Evolutionary conservation across 352 stramenopile genomes (phyloP), one percentile per base, ranked within the genome.

Genomic region (Phytophthora syringae): DNA sequence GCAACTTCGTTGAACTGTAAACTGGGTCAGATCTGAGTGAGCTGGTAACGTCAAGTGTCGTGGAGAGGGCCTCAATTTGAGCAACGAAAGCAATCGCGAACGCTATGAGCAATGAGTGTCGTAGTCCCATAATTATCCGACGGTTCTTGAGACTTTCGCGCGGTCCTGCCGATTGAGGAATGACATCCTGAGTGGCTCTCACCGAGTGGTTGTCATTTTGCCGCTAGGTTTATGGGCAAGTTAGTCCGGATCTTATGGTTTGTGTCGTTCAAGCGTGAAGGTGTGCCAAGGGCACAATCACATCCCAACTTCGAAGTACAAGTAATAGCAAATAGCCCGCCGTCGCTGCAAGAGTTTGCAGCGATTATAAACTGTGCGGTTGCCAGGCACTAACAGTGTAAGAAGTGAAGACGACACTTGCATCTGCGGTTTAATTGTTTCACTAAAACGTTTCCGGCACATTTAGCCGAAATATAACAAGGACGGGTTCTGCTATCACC

Each of bases 191-290:
- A 42, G 34, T 56, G 36, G 25, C 37, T 34, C 54, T 47, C 28
- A 61, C 10, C 21, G 40, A 27, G 20, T 61, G 40, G 56, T 57
- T 50, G 55, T 43, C 21, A 30, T 52, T 36, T 24, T 27, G 25
- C 27, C 40, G 57, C 25, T 16, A 16, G 20, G 2, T 58, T 22
- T 60, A 60, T 66, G 28, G 12, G 24, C 55, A 32, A 24, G 28
- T 55, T 50, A 34, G 18, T 42, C 37, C 27, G 27, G 27, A 28
- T 36, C 57, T 58, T 24, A 45, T 24, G 39, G n/a, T n/a, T 32
- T 32, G 27, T 32, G 4, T 32, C 9, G 27, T n/a, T n/a, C n/a
- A n/a, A n/a, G n/a, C n/a, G n/a, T n/a, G n/a, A n/a, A n/a, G n/a
- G n/a, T n/a, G n/a, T n/a, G n/a, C n/a, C n/a, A n/a, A n/a, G n/a